Conservation (phyloP, 345 rosid genomes). For the Populus simonii region DNA sequence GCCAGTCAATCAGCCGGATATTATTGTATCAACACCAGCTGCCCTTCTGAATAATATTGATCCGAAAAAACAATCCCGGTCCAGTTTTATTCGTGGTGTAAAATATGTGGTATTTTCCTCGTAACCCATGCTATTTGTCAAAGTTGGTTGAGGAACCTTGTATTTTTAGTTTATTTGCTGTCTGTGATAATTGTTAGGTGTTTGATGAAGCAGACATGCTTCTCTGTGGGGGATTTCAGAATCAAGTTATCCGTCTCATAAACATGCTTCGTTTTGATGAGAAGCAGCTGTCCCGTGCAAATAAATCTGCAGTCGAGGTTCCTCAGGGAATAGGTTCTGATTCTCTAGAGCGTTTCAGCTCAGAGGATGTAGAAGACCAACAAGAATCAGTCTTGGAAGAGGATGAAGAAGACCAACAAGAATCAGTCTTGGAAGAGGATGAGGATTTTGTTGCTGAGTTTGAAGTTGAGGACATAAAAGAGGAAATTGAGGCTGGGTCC, state of each 20-base stretch:
- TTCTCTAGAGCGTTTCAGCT: constrained; percentile 24
- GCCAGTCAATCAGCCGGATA: constrained; percentile 69
- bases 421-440: constrained; percentile 13
- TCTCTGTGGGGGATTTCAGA: constrained; percentile 83
- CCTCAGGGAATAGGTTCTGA: constrained; percentile 28
- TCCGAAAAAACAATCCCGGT: constrained; percentile 44
- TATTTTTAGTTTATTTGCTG: background rate
- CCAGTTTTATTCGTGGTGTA: constrained; percentile 59
- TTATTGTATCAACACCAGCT: constrained; percentile 86
- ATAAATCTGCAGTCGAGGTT: constrained; percentile 29
- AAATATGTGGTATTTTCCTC: constrained; percentile 64
- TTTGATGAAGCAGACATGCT: constrained; percentile 99
- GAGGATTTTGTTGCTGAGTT: constrained; percentile 44
- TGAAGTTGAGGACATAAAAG: constrained; percentile 23
- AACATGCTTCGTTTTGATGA: constrained; percentile 83
- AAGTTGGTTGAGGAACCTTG: background rate
- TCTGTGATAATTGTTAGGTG: constrained; percentile 49
- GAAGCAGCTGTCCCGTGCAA: constrained; percentile 56
- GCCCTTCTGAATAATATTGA: constrained; percentile 80
- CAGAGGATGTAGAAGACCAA: constrained; percentile 28
- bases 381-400: constrained; percentile 24
- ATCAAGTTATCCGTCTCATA: constrained; percentile 76
- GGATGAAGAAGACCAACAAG: background rate
- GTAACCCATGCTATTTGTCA: background rate
- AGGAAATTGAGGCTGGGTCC: constrained; percentile 29